Evolutionary conservation across 345 rosid species (phyloP).

Genomic region (Corchorus capsularis): DNA sequence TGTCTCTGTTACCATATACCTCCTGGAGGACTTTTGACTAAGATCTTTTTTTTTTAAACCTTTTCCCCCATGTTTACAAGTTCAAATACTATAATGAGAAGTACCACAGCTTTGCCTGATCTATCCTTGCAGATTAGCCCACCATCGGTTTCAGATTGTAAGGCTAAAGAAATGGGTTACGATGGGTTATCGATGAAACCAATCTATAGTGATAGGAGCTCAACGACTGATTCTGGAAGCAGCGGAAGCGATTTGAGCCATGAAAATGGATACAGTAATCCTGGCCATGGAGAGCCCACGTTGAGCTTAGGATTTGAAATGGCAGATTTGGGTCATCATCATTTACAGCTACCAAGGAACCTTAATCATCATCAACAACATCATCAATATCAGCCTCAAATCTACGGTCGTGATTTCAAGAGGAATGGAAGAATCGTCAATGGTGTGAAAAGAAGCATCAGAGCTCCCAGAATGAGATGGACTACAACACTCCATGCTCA

Average conservation of each 20-base stretch:
- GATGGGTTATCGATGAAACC: conserved; percentile 32
- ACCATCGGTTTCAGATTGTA: conserved; percentile 44
- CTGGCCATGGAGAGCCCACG: conserved; percentile 39
- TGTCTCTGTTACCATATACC: conserved; percentile 5
- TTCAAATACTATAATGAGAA: conserved; percentile 37
- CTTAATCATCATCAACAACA: conserved; percentile 34
- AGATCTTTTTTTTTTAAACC: not conserved
- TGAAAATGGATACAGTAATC: conserved; percentile 46
- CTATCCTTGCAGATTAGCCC: conserved; percentile 92
- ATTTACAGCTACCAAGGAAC: conserved; percentile 30
- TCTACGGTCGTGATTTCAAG: conserved; percentile 81
- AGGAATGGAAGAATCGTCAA: conserved; percentile 49
- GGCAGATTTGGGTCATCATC: conserved; percentile 35
- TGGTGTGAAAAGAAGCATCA: conserved; percentile 61
- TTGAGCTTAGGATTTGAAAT: conserved; percentile 71
- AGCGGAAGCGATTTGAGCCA: conserved; percentile 77
- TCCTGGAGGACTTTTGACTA: conserved; percentile 17
- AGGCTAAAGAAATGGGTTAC: conserved; percentile 22
- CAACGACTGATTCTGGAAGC: conserved; percentile 72
- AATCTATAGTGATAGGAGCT: conserved; percentile 52
- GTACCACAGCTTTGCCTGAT: conserved; percentile 52
- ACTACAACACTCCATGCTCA: conserved; percentile 93
- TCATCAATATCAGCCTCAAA: conserved; percentile 56
- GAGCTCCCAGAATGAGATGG: conserved; percentile 99
- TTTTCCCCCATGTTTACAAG: conserved; percentile 39